These are phyloP conservation scores for Lojkania enalia DNA, from an alignment of 2,329 filamentous ascomycete species.

Conservation along the genomic window DNA sequence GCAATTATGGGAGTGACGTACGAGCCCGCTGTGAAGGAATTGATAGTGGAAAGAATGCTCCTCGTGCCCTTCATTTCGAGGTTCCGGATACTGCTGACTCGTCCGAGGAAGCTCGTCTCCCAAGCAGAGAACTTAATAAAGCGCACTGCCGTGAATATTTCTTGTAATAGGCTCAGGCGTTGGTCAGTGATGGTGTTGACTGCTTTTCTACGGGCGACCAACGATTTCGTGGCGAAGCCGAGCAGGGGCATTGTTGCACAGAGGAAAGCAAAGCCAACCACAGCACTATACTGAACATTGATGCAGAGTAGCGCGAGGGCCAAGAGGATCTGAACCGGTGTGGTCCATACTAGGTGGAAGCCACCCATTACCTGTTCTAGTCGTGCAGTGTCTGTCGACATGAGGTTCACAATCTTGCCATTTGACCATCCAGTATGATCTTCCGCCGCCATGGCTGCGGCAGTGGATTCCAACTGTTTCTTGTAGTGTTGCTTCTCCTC, in stretches of 20 bases:
- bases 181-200: constrained; percentile 91
- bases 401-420: neutral
- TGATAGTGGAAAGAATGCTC: constrained; percentile 2
- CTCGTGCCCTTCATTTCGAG: neutral
- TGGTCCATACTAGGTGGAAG: neutral
- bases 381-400: neutral
- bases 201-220: constrained; percentile 65
- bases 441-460: neutral
- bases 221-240: neutral
- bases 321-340: neutral
- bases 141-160: constrained; percentile 79
- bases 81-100: neutral
- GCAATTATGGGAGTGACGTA: neutral
- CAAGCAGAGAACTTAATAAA: constrained; percentile 90
- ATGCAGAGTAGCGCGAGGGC: neutral
- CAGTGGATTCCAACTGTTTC: neutral
- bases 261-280: neutral
- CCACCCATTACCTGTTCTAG: neutral
- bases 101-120: neutral
- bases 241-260: neutral
- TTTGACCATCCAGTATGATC: neutral
- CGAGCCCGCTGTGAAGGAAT: neutral
- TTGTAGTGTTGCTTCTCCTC: neutral
- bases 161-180: constrained; percentile 80
- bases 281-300: neutral